Conservation (phyloP, 179 eudicot species). For the Patellifolia procumbens region DNA sequence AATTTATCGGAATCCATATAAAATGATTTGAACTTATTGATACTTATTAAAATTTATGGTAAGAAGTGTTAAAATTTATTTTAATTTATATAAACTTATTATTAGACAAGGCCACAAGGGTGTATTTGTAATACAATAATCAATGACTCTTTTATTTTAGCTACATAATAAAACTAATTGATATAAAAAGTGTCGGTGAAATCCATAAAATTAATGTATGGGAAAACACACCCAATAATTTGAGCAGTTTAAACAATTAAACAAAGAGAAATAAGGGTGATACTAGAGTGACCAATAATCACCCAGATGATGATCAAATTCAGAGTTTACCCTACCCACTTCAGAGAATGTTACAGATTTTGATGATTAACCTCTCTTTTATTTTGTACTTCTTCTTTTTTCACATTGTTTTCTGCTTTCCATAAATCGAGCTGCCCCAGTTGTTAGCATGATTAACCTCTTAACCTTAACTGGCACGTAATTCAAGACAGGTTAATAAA, state of each 20-base stretch:
- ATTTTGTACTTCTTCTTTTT: not conserved
- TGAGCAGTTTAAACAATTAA: not conserved
- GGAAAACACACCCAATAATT: slow-evolving; percentile 21
- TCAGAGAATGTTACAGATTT: slow-evolving; percentile 36
- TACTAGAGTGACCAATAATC: slow-evolving; percentile 10
- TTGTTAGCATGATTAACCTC: slow-evolving; percentile 1
- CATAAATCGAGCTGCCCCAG: not conserved
- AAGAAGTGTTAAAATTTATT: too few relatives aligned
- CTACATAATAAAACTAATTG: too few relatives aligned
- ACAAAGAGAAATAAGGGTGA: not conserved
- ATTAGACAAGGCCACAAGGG: too few relatives aligned
- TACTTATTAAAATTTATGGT: too few relatives aligned
- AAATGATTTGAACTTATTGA: too few relatives aligned
- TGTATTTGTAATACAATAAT: too few relatives aligned
- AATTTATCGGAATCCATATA: too few relatives aligned
- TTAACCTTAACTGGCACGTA: not conserved
- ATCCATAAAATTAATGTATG: not conserved
- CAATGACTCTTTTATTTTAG: too few relatives aligned
- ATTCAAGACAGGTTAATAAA: not conserved
- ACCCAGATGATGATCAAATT: slow-evolving; percentile 9
- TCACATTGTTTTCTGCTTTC: slow-evolving; percentile 18
- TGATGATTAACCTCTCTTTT: slow-evolving; percentile 17
- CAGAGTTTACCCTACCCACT: slow-evolving; percentile 1
- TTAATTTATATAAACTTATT: too few relatives aligned
- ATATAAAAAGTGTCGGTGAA: slow-evolving; percentile 15